Conservation (phyloP, 768 basidiomycete genomes). For the Trametes sanguinea region DNA sequence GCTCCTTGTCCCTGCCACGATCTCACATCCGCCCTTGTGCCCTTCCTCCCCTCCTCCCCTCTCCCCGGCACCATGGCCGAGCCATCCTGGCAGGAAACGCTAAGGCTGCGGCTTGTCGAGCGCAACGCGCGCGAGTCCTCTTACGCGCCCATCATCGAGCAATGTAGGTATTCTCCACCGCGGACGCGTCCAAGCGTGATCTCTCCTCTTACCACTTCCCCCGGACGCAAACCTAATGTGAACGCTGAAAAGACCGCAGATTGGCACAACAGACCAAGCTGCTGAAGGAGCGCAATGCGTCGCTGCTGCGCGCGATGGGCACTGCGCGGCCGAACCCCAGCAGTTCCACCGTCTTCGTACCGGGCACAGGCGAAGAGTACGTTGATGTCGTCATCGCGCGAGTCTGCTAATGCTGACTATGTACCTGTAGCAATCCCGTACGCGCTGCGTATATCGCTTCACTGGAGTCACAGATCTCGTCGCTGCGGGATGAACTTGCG, state of each 20-base stretch:
- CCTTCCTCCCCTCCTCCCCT: background rate
- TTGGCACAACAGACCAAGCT: constrained; percentile 91
- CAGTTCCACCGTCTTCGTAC: constrained; percentile 61
- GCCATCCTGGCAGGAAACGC: constrained; percentile 81
- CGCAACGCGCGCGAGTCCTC: constrained; percentile 82
- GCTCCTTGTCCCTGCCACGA: constrained; percentile 17
- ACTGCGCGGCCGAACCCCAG: constrained; percentile 65
- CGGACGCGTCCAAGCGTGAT: constrained; percentile 4
- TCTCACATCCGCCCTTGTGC: constrained; percentile 4
- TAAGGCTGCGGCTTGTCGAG: constrained; percentile 77
- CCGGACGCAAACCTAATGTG: constrained; percentile 22
- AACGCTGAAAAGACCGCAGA: constrained; percentile 69
- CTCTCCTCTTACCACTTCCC: constrained; percentile 5
- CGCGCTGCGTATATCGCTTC: constrained; percentile 87
- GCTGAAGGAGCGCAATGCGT: constrained; percentile 89
- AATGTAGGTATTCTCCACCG: constrained; percentile 60
- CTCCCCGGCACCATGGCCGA: constrained; percentile 61
- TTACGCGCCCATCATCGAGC: constrained; percentile 85
- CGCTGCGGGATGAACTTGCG: constrained; percentile 88
- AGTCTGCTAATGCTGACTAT: background rate
- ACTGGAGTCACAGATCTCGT: constrained; percentile 91
- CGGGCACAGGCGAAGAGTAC: constrained; percentile 72
- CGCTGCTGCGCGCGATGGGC: constrained; percentile 81
- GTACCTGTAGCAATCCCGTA: constrained; percentile 76
- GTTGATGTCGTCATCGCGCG: constrained; percentile 31